Evolutionary conservation across 176 grass and related monocot species (phyloP), one percentile per base, ranked within the genome.

Genomic region (Hordeum marinum): DNA sequence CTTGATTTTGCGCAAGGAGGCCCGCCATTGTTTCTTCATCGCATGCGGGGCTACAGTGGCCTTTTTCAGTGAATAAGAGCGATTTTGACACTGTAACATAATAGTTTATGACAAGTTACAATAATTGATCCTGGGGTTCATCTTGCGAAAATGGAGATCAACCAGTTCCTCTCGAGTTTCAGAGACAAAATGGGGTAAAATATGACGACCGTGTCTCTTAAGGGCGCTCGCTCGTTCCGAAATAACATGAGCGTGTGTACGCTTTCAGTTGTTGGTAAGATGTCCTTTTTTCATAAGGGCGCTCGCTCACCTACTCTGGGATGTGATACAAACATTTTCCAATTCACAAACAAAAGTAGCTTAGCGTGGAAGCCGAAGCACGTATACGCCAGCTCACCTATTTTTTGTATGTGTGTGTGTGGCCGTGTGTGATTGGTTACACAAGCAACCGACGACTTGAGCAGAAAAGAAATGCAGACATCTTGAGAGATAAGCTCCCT

Each of bases 71-170:
- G 37, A 63, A 84, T 63, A 58, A 72, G 75, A 7, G 11, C 37
- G 26, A 25, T 87, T 84, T 91, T 87, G 60, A 62, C 24, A 50
- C 46, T 50, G 21, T 18, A 20, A 20, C 18, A 59, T 24, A 68
- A 41, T 70, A 80, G 60, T 11, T 68, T 17, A 62, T 84, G 50
- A 48, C 76, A 61, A 76, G 23, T 67, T 68, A 60, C 11, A 40
- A 57, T 61, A 59, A 63, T 90, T 66, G 17, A 40, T 62, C 34
- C 80, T 61, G 62, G n/a, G 9, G 45, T 74, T 68, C 54, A 13
- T 57, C 76, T 68, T 73, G 45, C 37, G 31, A 68, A 40, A 31
- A 73, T 61, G 78, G 20, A 75, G 59, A 68, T 68, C 25, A 59
- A 43, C 27, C 64, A 23, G 64, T 32, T 68, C 15, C 61, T 85